A percentile compares a stretch with the other conserved stretches of the same genome.
phyloP scores from a whole-genome alignment of 345 rosid genomes.

The Excoecaria agallocha region DNA sequence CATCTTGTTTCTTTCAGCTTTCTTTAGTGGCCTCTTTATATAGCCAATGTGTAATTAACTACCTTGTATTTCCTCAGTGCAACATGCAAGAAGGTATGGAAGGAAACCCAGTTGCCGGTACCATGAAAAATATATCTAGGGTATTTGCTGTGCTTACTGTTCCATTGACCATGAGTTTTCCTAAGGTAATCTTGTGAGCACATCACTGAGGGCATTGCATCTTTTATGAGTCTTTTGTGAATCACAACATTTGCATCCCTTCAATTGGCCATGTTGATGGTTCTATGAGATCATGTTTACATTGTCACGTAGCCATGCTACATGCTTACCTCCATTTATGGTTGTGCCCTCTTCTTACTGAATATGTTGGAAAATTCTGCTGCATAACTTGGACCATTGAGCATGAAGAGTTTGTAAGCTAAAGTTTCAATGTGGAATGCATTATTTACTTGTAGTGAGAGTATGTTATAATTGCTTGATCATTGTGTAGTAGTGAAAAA shows the following conservation, averaged over 20 bases:
- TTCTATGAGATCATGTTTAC: neutral
- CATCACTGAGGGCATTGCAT: neutral
- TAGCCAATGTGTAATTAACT: neutral
- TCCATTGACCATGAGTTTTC: constrained; percentile 73
- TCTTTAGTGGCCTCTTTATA: neutral
- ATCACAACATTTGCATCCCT: neutral
- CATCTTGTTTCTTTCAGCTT: neutral
- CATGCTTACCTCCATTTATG: neutral
- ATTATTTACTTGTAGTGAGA: too few relatives aligned
- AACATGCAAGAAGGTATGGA: constrained; percentile 91
- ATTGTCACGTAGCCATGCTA: neutral
- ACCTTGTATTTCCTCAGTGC: constrained; percentile 37
- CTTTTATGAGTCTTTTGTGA: neutral
- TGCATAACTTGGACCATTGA: neutral
- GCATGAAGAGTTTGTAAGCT: too few relatives aligned
- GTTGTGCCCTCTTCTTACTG: neutral
- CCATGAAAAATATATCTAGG: constrained; percentile 57
- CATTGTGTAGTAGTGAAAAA: too few relatives aligned
- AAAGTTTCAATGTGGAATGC: too few relatives aligned
- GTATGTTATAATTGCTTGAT: too few relatives aligned
- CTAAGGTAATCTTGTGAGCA: constrained; percentile 46
- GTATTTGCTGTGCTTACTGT: constrained; percentile 60
- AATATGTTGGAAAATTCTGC: neutral
- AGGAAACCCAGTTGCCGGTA: constrained; percentile 60
- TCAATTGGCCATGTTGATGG: neutral